Evolutionary conservation across 768 basidiomycete species (phyloP), one percentile per base, ranked within the genome.

Genomic region (Pholiota molesta): DNA sequence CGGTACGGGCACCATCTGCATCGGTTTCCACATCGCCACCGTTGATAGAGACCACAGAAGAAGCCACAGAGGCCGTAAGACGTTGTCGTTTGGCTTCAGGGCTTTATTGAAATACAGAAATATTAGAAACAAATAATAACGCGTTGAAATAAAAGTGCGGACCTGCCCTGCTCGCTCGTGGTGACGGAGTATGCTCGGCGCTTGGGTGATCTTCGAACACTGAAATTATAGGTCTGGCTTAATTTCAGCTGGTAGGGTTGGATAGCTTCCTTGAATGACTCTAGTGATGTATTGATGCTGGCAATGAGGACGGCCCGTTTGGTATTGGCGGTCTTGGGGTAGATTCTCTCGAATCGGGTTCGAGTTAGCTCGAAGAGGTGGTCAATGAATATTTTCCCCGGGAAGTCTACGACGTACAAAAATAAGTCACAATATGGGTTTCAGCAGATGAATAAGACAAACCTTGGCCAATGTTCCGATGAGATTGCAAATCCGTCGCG

Each of bases 391-490:
- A 78, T 75, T 37, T 74, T 71, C 7, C 79, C 68, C n/a, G 82
- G 82, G 62, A 83, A 85, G 19, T 78, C 81, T 82, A 55, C 1
- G n/a, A 14, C 33, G 26, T 53, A 44, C 45, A 55, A 35, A 6
- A 61, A 14, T 33, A 40, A 31, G 19, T 16, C 7, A 31, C 7
- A 55, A n/a, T 33, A n/a, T 37, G 28, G 52, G 31, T 13, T 13
- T 52, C 2, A 10, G 13, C 40, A 7, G 23, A 23, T 39, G 9
- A 21, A 53, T 60, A 8, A 45, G 51, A 57, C 75, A n/a, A 14
- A 82, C 82, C 79, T 74, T 79, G 77, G 7, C 77, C 77, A 54
- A 82, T 79, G 45, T 81, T 76, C 35, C 72, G 71, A 68, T 83
- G 78, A 0, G 79, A 76, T 35, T 81, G 78, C 21, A 84, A 56